Evolutionary conservation across 2,329 filamentous ascomycete species (phyloP).

Genomic region (Ramularia collo-cygni): DNA sequence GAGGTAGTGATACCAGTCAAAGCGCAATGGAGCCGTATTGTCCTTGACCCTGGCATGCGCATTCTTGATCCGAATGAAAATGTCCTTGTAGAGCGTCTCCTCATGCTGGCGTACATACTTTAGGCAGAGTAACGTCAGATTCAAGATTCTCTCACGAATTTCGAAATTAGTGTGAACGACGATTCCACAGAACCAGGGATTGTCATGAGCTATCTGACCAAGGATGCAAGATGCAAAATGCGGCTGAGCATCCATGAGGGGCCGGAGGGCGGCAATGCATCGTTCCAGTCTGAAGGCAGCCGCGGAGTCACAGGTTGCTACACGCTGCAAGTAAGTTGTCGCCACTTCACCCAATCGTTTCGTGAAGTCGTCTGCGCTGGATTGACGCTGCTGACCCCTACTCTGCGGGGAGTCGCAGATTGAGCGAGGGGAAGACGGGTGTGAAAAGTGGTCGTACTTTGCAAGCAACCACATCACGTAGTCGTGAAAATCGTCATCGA

Average conservation of each 20-base stretch:
- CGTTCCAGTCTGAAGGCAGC: constrained; percentile 10
- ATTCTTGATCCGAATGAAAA: constrained; percentile 8
- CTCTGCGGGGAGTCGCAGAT: background rate
- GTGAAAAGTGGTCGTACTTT: too few relatives aligned
- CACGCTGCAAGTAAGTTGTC: constrained; percentile 10
- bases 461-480: constrained; percentile 18
- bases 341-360: constrained; percentile 4
- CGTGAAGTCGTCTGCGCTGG: constrained; percentile 1
- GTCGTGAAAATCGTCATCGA: constrained; percentile 16
- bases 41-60: constrained; percentile 11
- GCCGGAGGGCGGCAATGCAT: constrained; percentile 3
- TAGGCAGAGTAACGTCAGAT: constrained; percentile 12
- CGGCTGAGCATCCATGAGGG: constrained; percentile 7
- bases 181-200: constrained; percentile 10
- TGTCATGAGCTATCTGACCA: constrained; percentile 3
- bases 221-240: constrained; percentile 6
- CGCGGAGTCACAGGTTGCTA: constrained; percentile 9
- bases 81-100: constrained; percentile 3
- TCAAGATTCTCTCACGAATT: background rate
- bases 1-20: constrained; percentile 15
- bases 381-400: constrained; percentile 1
- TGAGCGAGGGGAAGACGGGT: background rate
- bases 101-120: constrained; percentile 10
- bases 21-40: background rate
- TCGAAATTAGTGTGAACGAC: constrained; percentile 4